Evolutionary conservation across 1,284 basidiomycete species (phyloP), one percentile per base, ranked within the genome.

Genomic region (Meira miltonrushii): DNA sequence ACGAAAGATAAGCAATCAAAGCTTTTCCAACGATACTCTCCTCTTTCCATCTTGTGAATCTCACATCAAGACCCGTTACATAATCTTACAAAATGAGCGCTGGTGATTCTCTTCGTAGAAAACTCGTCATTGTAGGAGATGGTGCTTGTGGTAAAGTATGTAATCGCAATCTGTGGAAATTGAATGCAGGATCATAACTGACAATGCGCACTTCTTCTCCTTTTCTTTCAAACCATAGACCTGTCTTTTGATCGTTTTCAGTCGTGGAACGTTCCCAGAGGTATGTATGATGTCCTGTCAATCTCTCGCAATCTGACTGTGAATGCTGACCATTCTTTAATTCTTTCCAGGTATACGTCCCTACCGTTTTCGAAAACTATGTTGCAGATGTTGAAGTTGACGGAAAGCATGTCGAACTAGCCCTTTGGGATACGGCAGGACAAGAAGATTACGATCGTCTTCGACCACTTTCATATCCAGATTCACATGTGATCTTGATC

Each of bases 401-500:
- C 75, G 88, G 88, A 68, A 92, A 90, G 81, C 87, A 90, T 79
- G 88, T 94, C 69, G 91, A 94, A 80, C 83, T 94, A 66, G 90
- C 91, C 33, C 82, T 94, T 65, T 93, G 91, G 91, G 91, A 94
- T 88, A 94, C 91, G 61, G 90, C 91, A 25, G 91, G 91, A 58
- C 90, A 93, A 80, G 91, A 93, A 73, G 83, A 84, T 69, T 83
- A 83, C 74, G 83, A 83, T 78, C 81, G 81, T 52, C 69, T 77
- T 21, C 73, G 74, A 40, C 77, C 77, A 4, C 85, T 92, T 67
- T 88, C 86, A 62, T 93, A 92, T 81, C 90, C 90, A 41, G 90
- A 93, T 81, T 90, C 89, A 21, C 88, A 93, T 79, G 90, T 93
- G 77, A 90, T 93, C 80, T 84, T 94, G 62, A 92, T 94, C 79